Conservation (phyloP, 768 basidiomycete genomes). For the Suillus occidentalis region DNA sequence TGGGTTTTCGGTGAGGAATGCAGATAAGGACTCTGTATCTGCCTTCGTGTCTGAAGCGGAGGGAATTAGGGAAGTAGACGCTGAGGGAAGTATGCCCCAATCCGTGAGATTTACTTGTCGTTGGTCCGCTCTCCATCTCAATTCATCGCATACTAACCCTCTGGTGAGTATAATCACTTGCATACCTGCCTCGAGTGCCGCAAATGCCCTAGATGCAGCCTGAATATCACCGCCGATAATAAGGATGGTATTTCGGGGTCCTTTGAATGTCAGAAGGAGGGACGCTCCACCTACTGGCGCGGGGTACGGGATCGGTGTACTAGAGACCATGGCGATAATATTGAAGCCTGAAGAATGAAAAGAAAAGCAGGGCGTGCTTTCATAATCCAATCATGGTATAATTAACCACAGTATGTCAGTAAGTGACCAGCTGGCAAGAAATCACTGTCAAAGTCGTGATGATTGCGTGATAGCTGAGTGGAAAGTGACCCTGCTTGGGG, state of each 20-base stretch:
- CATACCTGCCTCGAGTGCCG: conserved; percentile 79
- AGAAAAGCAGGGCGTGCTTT: not conserved
- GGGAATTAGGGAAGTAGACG: conserved; percentile 24
- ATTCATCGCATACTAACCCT: conserved; percentile 66
- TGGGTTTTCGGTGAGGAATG: conserved; percentile 38
- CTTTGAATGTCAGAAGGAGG: conserved; percentile 73
- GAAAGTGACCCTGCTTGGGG: not conserved
- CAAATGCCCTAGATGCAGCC: conserved; percentile 81
- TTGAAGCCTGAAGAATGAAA: not conserved
- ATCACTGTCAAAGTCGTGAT: not conserved
- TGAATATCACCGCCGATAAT: conserved; percentile 78
- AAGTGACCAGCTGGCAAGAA: not conserved
- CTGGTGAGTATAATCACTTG: conserved; percentile 63
- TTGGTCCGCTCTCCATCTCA: conserved; percentile 59
- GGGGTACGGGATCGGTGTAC: conserved; percentile 34
- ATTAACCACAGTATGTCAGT: not conserved
- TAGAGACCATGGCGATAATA: not conserved
- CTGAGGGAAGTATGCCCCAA: conserved; percentile 45
- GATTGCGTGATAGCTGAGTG: not conserved
- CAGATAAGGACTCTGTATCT: conserved; percentile 48
- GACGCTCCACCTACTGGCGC: conserved; percentile 62
- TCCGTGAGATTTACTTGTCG: conserved; percentile 60
- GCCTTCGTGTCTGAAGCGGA: conserved; percentile 19
- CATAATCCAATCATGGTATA: not conserved
- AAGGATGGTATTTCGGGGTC: conserved; percentile 53